Percentiles rank a stretch among this genome's conserved stretches.
Evolutionary conservation across 257 asterid genomes (phyloP).

Genomic region (Striga asiatica): DNA sequence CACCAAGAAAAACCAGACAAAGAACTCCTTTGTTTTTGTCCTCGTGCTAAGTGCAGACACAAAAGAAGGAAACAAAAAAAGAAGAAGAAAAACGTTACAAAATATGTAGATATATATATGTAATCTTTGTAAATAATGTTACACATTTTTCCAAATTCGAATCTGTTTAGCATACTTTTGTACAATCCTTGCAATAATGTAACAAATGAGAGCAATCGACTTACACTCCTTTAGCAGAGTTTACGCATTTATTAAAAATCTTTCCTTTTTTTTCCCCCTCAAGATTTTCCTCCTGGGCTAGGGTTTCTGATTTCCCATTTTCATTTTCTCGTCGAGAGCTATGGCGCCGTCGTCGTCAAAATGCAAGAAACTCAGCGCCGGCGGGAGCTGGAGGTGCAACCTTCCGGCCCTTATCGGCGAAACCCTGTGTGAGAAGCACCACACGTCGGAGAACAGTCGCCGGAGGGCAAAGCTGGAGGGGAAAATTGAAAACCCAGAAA

Average conservation of each 20-base stretch:
- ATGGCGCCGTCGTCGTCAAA: slow-evolving; percentile 17
- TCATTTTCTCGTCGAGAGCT: background rate
- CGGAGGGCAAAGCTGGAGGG: background rate
- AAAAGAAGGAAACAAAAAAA: background rate
- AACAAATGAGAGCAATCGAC: background rate
- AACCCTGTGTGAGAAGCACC: slow-evolving; percentile 22
- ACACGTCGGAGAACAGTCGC: background rate
- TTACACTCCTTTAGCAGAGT: background rate
- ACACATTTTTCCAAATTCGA: too few species aligned
- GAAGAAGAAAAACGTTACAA: too few species aligned
- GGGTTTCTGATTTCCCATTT: slow-evolving; percentile 3
- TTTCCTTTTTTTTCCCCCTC: background rate
- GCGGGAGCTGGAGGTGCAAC: slow-evolving; percentile 25
- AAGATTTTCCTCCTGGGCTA: background rate
- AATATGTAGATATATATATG: too few species aligned
- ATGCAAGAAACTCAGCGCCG: slow-evolving; percentile 14
- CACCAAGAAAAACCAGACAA: background rate
- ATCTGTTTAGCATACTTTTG: background rate
- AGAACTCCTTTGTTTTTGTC: background rate
- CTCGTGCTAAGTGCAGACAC: slow-evolving; percentile 15
- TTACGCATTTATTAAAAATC: slow-evolving; percentile 19
- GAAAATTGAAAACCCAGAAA: background rate
- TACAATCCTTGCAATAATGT: background rate
- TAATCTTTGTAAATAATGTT: too few species aligned
- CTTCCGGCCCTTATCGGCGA: slow-evolving; percentile 21